Evolutionary conservation across 1,284 basidiomycete genomes (phyloP).

Genomic region (Irpex lacteus): DNA sequence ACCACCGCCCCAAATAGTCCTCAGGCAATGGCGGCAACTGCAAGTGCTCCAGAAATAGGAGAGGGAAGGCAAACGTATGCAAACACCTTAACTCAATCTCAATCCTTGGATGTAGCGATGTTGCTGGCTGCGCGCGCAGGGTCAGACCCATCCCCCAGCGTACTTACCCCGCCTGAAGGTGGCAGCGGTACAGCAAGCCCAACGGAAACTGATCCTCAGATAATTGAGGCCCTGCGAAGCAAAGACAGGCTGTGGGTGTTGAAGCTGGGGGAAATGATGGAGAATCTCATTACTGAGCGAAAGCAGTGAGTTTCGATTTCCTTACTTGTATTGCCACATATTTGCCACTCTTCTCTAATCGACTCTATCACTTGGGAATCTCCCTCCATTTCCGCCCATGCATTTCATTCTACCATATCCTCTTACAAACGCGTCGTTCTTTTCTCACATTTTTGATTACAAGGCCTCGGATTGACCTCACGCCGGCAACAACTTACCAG

Average conservation of each 20-base stretch:
- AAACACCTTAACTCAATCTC: slow-evolving; percentile 18
- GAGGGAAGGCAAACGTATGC: neutral
- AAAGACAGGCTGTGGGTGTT: slow-evolving; percentile 84
- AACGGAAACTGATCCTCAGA: slow-evolving; percentile 66
- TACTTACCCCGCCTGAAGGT: slow-evolving; percentile 14
- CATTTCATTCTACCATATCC: slow-evolving; percentile 7
- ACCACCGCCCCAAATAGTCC: slow-evolving; percentile 19
- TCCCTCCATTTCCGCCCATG: neutral
- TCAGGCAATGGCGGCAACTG: slow-evolving; percentile 20
- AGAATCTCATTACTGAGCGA: slow-evolving; percentile 68
- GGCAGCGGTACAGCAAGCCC: slow-evolving; percentile 13
- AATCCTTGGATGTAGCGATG: slow-evolving; percentile 21
- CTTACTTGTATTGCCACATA: neutral
- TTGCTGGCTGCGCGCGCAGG: slow-evolving; percentile 18
- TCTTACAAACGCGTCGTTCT: neutral
- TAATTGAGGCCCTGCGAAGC: slow-evolving; percentile 78
- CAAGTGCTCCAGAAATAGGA: slow-evolving; percentile 21
- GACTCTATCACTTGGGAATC: slow-evolving; percentile 3
- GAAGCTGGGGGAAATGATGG: slow-evolving; percentile 80
- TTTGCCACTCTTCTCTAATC: neutral
- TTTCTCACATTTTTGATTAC: slow-evolving; percentile 16
- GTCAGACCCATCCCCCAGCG: slow-evolving; percentile 17
- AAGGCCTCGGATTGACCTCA: slow-evolving; percentile 61
- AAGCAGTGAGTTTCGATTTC: slow-evolving; percentile 37
- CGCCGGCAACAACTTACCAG: slow-evolving; percentile 73